A percentile compares a stretch with the other conserved stretches of the same genome.
Conservation (phyloP, 1,284 basidiomycete species). For the Naganishia albida region DNA sequence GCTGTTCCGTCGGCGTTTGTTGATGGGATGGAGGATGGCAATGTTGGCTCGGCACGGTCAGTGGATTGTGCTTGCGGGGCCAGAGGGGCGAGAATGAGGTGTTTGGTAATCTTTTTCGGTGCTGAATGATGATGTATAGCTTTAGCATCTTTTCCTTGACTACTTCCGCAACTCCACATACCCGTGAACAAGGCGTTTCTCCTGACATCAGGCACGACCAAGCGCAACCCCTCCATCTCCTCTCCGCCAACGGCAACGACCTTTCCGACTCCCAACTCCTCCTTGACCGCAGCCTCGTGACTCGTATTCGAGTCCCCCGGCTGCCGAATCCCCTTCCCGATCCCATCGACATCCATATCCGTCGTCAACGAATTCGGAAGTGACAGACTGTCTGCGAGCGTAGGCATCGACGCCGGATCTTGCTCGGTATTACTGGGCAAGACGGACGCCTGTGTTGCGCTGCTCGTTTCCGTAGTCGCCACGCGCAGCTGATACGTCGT, state of each 20-base stretch:
- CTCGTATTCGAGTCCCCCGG: constrained; percentile 23
- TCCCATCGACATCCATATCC: constrained; percentile 37
- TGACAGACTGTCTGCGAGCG: constrained; percentile 37
- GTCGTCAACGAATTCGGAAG: constrained; percentile 35
- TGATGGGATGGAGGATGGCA: neutral
- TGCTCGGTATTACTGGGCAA: constrained; percentile 37
- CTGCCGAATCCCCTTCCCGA: constrained; percentile 33
- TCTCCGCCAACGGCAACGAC: constrained; percentile 45
- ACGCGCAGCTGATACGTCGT: constrained; percentile 39
- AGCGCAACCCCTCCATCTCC: constrained; percentile 46
- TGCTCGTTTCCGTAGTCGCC: constrained; percentile 34
- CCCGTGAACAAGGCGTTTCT: constrained; percentile 44
- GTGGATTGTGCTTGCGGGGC: constrained; percentile 3
- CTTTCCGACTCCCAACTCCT: constrained; percentile 29
- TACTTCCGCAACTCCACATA: constrained; percentile 34
- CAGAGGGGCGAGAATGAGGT: constrained; percentile 44
- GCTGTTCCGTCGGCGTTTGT: neutral
- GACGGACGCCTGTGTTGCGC: constrained; percentile 34
- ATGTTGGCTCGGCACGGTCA: neutral
- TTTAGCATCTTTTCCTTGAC: neutral
- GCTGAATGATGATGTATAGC: constrained; percentile 37
- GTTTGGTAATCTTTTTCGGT: constrained; percentile 44
- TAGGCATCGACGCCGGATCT: constrained; percentile 41
- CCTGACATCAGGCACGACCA: constrained; percentile 45
- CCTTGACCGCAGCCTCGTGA: constrained; percentile 28